Base-by-base conservation (phyloP, 2,329 filamentous ascomycete genomes). In the Penicillium oxalicum region DNA sequence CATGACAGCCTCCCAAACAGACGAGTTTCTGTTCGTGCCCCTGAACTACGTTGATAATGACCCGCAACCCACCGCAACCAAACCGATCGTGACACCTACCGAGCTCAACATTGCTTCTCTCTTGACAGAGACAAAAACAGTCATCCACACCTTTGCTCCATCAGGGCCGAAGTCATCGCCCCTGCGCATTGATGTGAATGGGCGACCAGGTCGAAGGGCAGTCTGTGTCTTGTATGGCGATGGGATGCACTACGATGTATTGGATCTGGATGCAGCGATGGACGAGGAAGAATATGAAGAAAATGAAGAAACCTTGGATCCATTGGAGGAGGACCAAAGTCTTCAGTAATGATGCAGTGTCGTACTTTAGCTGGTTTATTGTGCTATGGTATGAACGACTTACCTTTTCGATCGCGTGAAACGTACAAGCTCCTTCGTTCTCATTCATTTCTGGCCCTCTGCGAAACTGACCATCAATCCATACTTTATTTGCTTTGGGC, bases 151-250 rank as follows among this genome's bases (percentile, higher is more conserved):
- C 0, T 82, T 82, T 53, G 51, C 64, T 3, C 45, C 61, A 3
- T 61, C 69, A 45, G 69, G 68, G 1, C 61, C 67, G 5, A 80
- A 80, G 36, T 54, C 63, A 49, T 68, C 64, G 37, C 79, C 80
- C 0, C 49, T 74, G 24, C 68, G 67, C 48, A 54, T 84, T 5
- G 70, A 78, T 32, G 74, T 81, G 2, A 82, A 82, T 57, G 80
- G 79, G 18, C 67, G 78, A 9, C 74, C 74, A 48, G 76, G 74
- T 1, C 69, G 79, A 53, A 65, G 77, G 49, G 74, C 77, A 3
- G 69, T 79, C 18, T 74, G 79, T 45, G 75, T 83, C 27, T 60
- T 83, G 51, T 80, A 78, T 39, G 70, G 75, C 27, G 75, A 79
- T 59, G 64, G 69, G 33, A 70, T 76, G 59, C 73, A 77, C 50